Conservation (phyloP, 768 basidiomycete species). For the Leccinum uliginosum region DNA sequence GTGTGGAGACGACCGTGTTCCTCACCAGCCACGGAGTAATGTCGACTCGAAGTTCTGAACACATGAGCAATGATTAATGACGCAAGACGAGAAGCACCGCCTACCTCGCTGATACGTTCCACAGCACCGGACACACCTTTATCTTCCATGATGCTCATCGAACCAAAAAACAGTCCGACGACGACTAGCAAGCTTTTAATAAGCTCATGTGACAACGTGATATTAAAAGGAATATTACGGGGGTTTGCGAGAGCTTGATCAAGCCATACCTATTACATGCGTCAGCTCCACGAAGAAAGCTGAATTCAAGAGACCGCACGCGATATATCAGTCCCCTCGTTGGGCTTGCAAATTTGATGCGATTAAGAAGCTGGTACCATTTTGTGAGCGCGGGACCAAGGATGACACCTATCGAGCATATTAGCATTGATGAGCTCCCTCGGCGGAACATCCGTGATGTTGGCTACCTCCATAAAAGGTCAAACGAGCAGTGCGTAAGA, state of each 20-base stretch:
- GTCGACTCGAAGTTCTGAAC: slow-evolving; percentile 67
- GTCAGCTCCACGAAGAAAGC: background rate
- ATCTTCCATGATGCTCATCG: slow-evolving; percentile 80
- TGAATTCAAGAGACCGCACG: slow-evolving; percentile 34
- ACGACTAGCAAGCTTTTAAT: slow-evolving; percentile 27
- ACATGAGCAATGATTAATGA: slow-evolving; percentile 3
- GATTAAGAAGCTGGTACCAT: slow-evolving; percentile 74
- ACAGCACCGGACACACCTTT: slow-evolving; percentile 51
- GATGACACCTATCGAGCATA: slow-evolving; percentile 43
- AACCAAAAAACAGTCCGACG: slow-evolving; percentile 59
- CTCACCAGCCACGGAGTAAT: slow-evolving; percentile 70
- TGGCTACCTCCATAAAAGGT: slow-evolving; percentile 66
- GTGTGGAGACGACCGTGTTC: background rate
- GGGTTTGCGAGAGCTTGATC: slow-evolving; percentile 82
- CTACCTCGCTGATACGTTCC: slow-evolving; percentile 39
- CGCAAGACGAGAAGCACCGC: background rate
- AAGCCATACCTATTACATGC: slow-evolving; percentile 56
- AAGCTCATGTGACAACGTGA: slow-evolving; percentile 9
- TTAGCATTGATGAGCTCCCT: background rate
- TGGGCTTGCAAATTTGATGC: slow-evolving; percentile 62
- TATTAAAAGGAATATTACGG: slow-evolving; percentile 30
- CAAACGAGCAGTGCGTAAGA: slow-evolving; percentile 57
- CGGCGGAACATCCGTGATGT: background rate
- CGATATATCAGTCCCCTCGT: slow-evolving; percentile 57
- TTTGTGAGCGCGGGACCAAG: slow-evolving; percentile 81